These are phyloP conservation scores for Globisporangium paroecandrum DNA, from an alignment of 352 stramenopile genomes.

Conservation along the genomic window DNA sequence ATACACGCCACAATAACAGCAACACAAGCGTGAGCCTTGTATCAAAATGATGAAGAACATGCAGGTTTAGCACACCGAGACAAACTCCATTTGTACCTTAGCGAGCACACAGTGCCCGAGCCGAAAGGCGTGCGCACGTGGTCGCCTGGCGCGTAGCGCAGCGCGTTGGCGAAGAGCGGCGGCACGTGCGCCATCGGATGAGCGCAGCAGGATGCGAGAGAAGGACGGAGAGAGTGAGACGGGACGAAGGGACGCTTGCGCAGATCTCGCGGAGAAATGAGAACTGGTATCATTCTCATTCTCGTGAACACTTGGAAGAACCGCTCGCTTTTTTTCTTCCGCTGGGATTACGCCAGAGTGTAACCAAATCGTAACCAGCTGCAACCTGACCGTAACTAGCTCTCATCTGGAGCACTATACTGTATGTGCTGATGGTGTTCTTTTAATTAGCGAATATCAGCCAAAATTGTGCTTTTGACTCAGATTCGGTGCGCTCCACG, in stretches of 20 bases:
- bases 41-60: not conserved
- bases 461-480: not conserved
- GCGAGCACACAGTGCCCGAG: conserved; percentile 36
- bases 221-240: not conserved
- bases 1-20: not conserved
- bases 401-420: not conserved
- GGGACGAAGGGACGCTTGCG: not conserved
- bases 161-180: conserved; percentile 63
- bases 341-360: too few relatives aligned
- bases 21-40: not conserved
- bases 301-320: too few relatives aligned
- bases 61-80: not conserved
- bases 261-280: not conserved
- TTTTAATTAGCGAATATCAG: not conserved
- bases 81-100: conserved; percentile 17
- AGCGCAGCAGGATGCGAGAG: not conserved
- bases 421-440: not conserved
- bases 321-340: too few relatives aligned
- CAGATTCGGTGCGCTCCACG: not conserved
- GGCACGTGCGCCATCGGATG: conserved; percentile 31
- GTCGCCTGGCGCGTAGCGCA: conserved; percentile 67
- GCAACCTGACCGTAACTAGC: too few relatives aligned
- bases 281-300: not conserved
- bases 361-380: too few relatives aligned
- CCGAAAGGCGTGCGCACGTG: conserved; percentile 67